Conservation (phyloP, 169 alveolate species). For the Plasmodium vivax region DNA sequence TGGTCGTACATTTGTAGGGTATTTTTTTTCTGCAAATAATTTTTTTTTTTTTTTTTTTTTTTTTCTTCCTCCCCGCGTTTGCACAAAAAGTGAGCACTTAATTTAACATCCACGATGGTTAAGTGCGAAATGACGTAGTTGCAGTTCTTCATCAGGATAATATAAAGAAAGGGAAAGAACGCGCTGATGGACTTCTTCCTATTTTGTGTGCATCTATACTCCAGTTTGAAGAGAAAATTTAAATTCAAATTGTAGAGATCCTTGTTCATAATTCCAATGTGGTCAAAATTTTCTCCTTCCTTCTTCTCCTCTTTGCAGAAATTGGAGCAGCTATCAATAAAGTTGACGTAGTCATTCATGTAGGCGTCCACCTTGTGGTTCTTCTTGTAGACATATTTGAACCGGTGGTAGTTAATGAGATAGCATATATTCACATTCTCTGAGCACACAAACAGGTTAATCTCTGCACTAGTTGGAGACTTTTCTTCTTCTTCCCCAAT, state of each 20-base stretch:
- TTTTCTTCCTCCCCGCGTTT: neutral
- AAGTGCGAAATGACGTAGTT: constrained; percentile 63
- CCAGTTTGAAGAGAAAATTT: constrained; percentile 40
- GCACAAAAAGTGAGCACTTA: neutral
- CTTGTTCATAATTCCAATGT: constrained; percentile 68
- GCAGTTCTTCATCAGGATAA: constrained; percentile 63
- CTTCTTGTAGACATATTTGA: constrained; percentile 40
- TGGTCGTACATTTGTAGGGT: neutral
- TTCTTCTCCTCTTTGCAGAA: neutral
- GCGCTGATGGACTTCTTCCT: constrained; percentile 15
- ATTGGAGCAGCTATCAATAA: constrained; percentile 68
- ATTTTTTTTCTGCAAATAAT: neutral
- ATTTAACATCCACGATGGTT: constrained; percentile 59
- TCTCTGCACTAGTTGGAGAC: neutral
- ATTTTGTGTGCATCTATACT: constrained; percentile 4
- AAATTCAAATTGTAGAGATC: constrained; percentile 65
- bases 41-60: neutral
- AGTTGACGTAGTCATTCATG: constrained; percentile 51
- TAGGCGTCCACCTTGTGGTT: constrained; percentile 42
- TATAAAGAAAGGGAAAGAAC: constrained; percentile 33
- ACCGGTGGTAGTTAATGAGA: constrained; percentile 60
- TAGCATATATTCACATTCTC: constrained; percentile 69
- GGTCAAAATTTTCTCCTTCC: constrained; percentile 10
- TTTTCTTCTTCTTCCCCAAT: neutral
- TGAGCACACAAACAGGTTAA: constrained; percentile 20